Percentiles rank a stretch among this genome's conserved stretches.
Evolutionary conservation across 2,329 filamentous ascomycete genomes (phyloP).

Genomic region (Trichoderma breve): DNA sequence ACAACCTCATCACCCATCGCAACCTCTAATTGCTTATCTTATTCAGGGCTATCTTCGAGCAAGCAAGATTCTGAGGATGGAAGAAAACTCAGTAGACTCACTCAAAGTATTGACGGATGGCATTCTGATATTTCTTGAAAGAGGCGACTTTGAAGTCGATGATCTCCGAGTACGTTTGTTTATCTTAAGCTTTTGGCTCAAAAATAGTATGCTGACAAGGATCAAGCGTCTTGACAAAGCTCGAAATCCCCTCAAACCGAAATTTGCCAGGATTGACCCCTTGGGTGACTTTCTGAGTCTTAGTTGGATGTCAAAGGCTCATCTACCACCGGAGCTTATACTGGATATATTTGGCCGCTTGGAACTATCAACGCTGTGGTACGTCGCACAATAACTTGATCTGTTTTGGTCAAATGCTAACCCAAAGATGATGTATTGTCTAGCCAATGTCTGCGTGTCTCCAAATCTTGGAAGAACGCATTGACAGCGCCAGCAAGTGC

Average conservation of each 20-base stretch:
- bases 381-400: conserved; percentile 3
- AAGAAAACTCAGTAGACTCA: conserved; percentile 39
- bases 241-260: conserved; percentile 36
- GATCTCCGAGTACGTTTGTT: background rate
- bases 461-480: conserved; percentile 33
- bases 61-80: conserved; percentile 39
- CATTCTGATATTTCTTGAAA: conserved; percentile 34
- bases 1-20: background rate
- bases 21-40: conserved; percentile 8
- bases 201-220: background rate
- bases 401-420: background rate
- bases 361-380: conserved; percentile 35
- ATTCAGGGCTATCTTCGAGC: conserved; percentile 43
- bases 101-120: conserved; percentile 42
- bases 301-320: background rate
- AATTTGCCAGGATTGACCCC: conserved; percentile 37
- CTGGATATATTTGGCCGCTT: conserved; percentile 37
- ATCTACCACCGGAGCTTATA: conserved; percentile 38
- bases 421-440: no score
- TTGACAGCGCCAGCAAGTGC: conserved; percentile 31
- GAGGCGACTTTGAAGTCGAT: background rate
- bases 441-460: conserved; percentile 35
- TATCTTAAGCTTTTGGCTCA: background rate
- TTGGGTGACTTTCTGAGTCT: conserved; percentile 23
- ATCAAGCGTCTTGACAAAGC: conserved; percentile 36